Evolutionary conservation across 768 basidiomycete genomes (phyloP).

Genomic region (Lactifluus piperatus): DNA sequence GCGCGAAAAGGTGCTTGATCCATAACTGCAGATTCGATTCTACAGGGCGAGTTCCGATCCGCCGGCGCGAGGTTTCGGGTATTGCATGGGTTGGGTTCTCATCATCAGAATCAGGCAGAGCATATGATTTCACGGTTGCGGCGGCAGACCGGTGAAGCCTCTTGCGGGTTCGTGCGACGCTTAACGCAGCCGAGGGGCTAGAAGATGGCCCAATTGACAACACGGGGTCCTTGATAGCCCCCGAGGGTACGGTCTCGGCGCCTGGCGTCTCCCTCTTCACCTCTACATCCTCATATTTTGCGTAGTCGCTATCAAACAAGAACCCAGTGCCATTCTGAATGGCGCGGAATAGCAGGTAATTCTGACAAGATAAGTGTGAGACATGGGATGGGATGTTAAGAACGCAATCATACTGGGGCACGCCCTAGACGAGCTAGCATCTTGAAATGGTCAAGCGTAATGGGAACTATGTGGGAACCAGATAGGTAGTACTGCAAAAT

Average conservation of each 20-base stretch:
- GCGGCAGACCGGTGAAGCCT: constrained; percentile 54
- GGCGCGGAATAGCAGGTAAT: constrained; percentile 45
- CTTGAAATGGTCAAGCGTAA: constrained; percentile 72
- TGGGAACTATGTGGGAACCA: constrained; percentile 41
- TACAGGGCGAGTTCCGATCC: constrained; percentile 29
- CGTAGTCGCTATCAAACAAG: constrained; percentile 63
- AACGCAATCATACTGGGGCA: constrained; percentile 39
- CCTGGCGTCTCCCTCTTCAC: constrained; percentile 19
- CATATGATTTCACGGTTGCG: constrained; percentile 47
- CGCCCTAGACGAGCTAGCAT: constrained; percentile 60
- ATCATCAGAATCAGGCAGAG: constrained; percentile 63
- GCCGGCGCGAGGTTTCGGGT: constrained; percentile 25
- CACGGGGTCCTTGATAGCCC: neutral
- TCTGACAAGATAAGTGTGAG: constrained; percentile 29
- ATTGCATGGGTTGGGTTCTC: constrained; percentile 37
- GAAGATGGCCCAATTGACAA: constrained; percentile 19
- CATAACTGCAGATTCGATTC: constrained; percentile 50
- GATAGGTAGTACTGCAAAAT: constrained; percentile 23
- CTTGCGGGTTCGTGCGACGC: constrained; percentile 27
- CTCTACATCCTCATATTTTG: constrained; percentile 24
- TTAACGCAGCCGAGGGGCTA: constrained; percentile 25
- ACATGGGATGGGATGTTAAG: neutral
- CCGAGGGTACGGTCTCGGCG: constrained; percentile 21
- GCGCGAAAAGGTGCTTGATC: constrained; percentile 54
- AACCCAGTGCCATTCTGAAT: constrained; percentile 63